Evolutionary conservation across 2,329 filamentous ascomycete species (phyloP), one percentile per base, ranked within the genome.

Genomic region (Eutypella sp.): DNA sequence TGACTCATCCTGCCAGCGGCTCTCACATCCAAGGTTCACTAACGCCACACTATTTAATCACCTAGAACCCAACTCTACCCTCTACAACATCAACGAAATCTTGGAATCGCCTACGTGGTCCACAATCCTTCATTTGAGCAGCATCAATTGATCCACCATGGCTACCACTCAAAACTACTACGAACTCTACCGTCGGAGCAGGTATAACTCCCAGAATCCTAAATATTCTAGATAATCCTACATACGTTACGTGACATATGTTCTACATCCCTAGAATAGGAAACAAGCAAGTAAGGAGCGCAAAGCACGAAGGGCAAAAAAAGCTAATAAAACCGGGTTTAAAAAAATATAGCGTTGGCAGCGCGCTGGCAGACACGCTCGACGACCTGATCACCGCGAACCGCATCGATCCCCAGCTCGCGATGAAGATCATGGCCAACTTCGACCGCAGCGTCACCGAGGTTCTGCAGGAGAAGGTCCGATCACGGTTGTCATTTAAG

Each of bases 151-250:
- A 34, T 40, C 48, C 57, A 59, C 56, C 45, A 65, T 65, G 70
- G 71, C 78, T 47, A 68, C 72, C 40, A 70, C 66, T 52, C 76
- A 81, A 66, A 78, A 78, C 27, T 84, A 79, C 75, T 99, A 97
- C 71, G 93, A 99, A 81, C 84, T 99, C 64, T 99, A 99, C 71
- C 89, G 93, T 61, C 86, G 91, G 74, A 96, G 90, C 82, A 97
- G 92, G 93, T 97, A 89, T 47, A 52, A n/a, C n/a, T n/a, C n/a
- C n/a, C n/a, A n/a, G n/a, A n/a, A n/a, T n/a, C n/a, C n/a, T n/a
- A n/a, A n/a, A n/a, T n/a, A n/a, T n/a, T n/a, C n/a, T n/a, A n/a
- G n/a, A n/a, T n/a, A n/a, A n/a, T n/a, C n/a, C n/a, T n/a, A n/a
- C n/a, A n/a, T n/a, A n/a, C n/a, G n/a, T n/a, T n/a, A n/a, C n/a